Base-by-base conservation (phyloP, 2,329 filamentous ascomycete species). In the Neonectria sp. region DNA sequence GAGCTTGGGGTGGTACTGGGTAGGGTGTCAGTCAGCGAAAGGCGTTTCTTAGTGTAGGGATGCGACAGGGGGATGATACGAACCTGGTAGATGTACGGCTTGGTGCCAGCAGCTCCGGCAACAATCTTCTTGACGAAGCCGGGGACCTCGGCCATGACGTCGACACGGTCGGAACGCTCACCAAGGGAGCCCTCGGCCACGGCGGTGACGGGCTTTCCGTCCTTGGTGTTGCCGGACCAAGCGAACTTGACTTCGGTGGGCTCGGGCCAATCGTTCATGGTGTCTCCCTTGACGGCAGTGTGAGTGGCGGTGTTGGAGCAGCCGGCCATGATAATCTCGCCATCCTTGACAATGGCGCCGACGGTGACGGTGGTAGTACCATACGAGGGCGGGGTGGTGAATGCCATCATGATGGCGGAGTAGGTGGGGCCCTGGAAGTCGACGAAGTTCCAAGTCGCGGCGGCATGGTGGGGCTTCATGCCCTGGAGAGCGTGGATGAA, bases 391-490 rank as follows among this genome's bases (percentile, higher is more conserved):
- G 96, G 97, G 1, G 96, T 99, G 43, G 91, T 97, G 81, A 91
- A 99, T 81, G 98, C 93, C 96, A 99, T 99, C 85, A 98, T 86
- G 72, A 97, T 84, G 31, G 95, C 95, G 31, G 95, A 96, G 84
- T 94, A 93, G 24, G 86, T 94, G 25, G 94, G 92, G 15, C 93
- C 92, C 80, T 98, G 95, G 85, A 97, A 97, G 83, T 95, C 90
- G 81, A 90, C 87, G 84, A 98, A 99, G 83, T 96, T 97, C 96
- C 96, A 99, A 70, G 89, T 90, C 33, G 93, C 91, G 68, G 95
- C 95, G 67, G 95, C 93, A 80, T 99, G 97, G 81, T 99, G 96
- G 46, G 96, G 96, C 88, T 99, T 99, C 95, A 98, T 98, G 80
- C 95, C 96, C 84, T 98, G 96, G 57, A 98, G 85, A 46, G 94